A percentile compares a stretch with the other conserved stretches of the same genome.
These are phyloP conservation scores for Vigna unguiculata DNA, from an alignment of 306 rosid genomes.

Conservation along the genomic window DNA sequence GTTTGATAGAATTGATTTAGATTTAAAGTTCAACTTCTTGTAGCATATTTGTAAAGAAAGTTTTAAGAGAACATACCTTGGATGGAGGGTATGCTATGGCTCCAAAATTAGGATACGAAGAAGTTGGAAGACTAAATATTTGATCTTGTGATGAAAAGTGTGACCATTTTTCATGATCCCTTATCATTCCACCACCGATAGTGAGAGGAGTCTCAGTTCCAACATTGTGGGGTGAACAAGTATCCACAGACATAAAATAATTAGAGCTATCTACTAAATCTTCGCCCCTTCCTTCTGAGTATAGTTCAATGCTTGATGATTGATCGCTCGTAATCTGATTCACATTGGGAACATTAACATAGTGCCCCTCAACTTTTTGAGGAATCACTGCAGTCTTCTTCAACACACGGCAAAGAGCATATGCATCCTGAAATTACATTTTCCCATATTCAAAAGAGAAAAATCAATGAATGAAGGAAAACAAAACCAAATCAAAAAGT, in stretches of 20 bases:
- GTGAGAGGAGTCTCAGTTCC: conserved; percentile 41
- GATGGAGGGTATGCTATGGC: conserved; percentile 73
- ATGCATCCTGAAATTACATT: conserved; percentile 69
- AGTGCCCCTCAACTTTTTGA: conserved; percentile 70
- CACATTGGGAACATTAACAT: conserved; percentile 49
- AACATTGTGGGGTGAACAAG: conserved; percentile 41
- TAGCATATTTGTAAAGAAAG: background rate
- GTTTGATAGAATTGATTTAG: too few species aligned
- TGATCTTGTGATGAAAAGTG: conserved; percentile 60
- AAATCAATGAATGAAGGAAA: background rate
- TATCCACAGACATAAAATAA: conserved; percentile 54
- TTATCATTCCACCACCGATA: conserved; percentile 39
- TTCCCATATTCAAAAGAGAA: background rate
- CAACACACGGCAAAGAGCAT: conserved; percentile 86
- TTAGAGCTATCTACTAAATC: conserved; percentile 70
- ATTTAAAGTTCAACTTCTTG: too few species aligned
- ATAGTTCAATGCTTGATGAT: conserved; percentile 72
- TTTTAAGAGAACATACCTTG: conserved; percentile 53
- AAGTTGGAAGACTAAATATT: conserved; percentile 49
- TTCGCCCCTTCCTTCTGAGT: conserved; percentile 77
- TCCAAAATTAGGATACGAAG: conserved; percentile 61
- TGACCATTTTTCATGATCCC: conserved; percentile 58
- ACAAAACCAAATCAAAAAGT: background rate
- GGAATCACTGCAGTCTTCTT: conserved; percentile 68
- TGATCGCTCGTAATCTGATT: conserved; percentile 63